phyloP scores from a whole-genome alignment of 345 rosid species.

The Pistacia vera region DNA sequence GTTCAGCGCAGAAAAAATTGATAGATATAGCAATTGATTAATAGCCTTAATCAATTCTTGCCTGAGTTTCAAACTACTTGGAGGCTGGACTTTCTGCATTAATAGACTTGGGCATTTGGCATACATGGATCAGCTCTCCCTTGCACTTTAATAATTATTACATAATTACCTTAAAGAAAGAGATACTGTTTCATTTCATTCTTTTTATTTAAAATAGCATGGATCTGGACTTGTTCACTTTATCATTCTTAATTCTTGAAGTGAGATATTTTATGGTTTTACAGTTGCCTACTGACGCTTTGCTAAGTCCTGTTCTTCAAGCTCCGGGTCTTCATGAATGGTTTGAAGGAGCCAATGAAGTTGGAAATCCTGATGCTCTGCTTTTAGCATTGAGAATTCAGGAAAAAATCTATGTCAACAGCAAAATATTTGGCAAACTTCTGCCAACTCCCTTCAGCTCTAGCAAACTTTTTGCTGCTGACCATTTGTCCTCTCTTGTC shows the following conservation, averaged over 20 bases:
- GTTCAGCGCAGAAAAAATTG: neutral
- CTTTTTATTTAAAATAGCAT: neutral
- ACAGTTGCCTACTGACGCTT: slow-evolving; percentile 71
- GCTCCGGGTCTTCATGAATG: slow-evolving; percentile 69
- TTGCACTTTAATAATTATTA: neutral
- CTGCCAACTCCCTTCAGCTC: slow-evolving; percentile 80
- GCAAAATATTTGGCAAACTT: slow-evolving; percentile 52
- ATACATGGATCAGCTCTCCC: neutral
- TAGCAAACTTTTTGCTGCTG: slow-evolving; percentile 64
- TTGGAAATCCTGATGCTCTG: slow-evolving; percentile 93
- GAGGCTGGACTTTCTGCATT: no score
- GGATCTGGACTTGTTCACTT: neutral
- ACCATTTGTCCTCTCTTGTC: slow-evolving; percentile 58
- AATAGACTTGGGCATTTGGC: no score
- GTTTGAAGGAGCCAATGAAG: slow-evolving; percentile 71
- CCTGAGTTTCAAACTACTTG: no score
- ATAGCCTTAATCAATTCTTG: no score
- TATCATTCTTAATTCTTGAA: neutral
- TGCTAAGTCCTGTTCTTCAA: slow-evolving; percentile 65
- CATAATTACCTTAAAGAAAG: neutral
- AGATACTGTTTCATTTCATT: neutral
- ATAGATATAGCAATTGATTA: no score
- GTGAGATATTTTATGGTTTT: slow-evolving; percentile 14
- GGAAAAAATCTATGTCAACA: slow-evolving; percentile 54
- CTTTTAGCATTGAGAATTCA: slow-evolving; percentile 75